Evolutionary conservation across 352 stramenopile species (phyloP).

Genomic region (Pseudoperonospora humuli): DNA sequence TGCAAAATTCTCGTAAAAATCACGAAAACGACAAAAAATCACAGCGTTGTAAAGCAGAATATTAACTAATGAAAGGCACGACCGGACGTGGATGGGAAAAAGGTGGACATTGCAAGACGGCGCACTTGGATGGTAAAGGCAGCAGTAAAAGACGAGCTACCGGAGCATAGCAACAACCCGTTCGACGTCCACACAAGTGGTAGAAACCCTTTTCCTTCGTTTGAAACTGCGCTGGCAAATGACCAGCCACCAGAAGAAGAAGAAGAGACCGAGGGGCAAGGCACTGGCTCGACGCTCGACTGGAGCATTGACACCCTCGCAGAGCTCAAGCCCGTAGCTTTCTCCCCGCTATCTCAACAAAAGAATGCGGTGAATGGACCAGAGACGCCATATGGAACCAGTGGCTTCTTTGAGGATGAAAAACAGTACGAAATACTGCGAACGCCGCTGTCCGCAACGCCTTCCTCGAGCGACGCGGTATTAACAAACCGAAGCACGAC

Average conservation of each 20-base stretch:
- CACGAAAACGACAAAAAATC: too few relatives aligned
- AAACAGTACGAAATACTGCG: conserved; percentile 36
- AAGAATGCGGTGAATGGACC: conserved; percentile 6
- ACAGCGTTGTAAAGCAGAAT: too few relatives aligned
- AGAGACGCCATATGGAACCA: neutral
- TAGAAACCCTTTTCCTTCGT: conserved; percentile 42
- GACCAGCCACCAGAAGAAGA: neutral
- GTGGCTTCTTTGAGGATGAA: conserved; percentile 50
- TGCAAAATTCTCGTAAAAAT: too few relatives aligned
- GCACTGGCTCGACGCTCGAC: conserved; percentile 21
- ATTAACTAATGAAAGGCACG: neutral
- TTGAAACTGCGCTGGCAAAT: conserved; percentile 33
- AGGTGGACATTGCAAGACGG: neutral
- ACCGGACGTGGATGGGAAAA: neutral
- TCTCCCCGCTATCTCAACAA: conserved; percentile 43
- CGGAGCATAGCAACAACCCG: conserved; percentile 19
- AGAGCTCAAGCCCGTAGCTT: conserved; percentile 40
- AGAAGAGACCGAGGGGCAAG: conserved; percentile 1
- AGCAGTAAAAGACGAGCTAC: conserved; percentile 1
- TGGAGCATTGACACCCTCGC: conserved; percentile 70
- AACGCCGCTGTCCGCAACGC: conserved; percentile 20
- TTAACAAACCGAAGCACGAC: neutral
- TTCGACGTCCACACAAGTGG: conserved; percentile 36
- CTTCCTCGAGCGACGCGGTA: neutral
- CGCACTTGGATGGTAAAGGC: conserved; percentile 11